phyloP scores from a whole-genome alignment of 768 basidiomycete genomes.

The Cystobasidium tubakii region DNA sequence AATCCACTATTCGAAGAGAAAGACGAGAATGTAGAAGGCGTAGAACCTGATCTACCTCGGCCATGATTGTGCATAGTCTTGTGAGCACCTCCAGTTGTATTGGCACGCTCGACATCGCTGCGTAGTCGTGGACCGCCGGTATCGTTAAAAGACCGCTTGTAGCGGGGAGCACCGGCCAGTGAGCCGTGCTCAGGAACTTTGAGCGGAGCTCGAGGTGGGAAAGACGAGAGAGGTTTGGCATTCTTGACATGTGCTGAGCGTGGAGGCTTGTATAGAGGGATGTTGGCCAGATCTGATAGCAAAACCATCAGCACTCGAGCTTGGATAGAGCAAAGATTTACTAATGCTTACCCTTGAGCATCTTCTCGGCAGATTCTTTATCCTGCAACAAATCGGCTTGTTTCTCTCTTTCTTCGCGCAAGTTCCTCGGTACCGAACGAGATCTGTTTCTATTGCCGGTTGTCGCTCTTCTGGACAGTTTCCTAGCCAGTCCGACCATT shows the following conservation, averaged over 20 bases:
- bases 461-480: constrained; percentile 24
- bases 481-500: constrained; percentile 22
- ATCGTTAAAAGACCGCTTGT: constrained; percentile 18
- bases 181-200: constrained; percentile 1
- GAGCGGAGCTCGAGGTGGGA: constrained; percentile 31
- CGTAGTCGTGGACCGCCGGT: constrained; percentile 20
- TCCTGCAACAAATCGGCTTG: background rate
- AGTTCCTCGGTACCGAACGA: background rate
- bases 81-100: background rate
- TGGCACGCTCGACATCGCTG: constrained; percentile 21
- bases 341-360: constrained; percentile 18
- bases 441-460: constrained; percentile 6
- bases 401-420: constrained; percentile 27
- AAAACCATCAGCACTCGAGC: background rate
- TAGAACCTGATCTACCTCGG: constrained; percentile 31
- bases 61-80: background rate
- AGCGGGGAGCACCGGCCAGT: constrained; percentile 31
- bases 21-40: constrained; percentile 23
- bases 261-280: constrained; percentile 33
- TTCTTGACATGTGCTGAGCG: constrained; percentile 29
- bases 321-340: too few species aligned
- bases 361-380: constrained; percentile 28
- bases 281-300: constrained; percentile 16
- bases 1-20: constrained; percentile 11
- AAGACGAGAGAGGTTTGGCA: constrained; percentile 26